A percentile compares a stretch with the other conserved stretches of the same genome.
These are phyloP conservation scores for Physcia stellaris DNA, from an alignment of 495 filamentous ascomycete species.

Conservation along the genomic window DNA sequence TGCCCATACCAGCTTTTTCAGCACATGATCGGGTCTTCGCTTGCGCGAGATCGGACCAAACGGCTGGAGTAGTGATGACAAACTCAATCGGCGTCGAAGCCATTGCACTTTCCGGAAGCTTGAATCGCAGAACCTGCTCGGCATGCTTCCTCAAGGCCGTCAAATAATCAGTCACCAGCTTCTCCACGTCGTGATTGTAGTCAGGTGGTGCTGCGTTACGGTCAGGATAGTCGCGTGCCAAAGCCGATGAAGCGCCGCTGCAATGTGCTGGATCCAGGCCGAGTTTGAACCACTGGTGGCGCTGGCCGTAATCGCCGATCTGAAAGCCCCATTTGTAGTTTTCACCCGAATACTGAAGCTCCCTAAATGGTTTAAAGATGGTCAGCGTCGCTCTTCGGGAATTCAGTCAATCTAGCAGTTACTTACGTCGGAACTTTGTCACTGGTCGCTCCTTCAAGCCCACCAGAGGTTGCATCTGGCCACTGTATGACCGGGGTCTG, in stretches of 20 bases:
- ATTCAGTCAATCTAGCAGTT: neutral
- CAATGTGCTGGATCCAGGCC: conserved; percentile 19
- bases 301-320: conserved; percentile 27
- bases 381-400: neutral
- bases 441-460: conserved; percentile 22
- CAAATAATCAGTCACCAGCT: conserved; percentile 59
- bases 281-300: conserved; percentile 43
- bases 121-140: conserved; percentile 16
- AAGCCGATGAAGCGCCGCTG: conserved; percentile 9
- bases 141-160: conserved; percentile 24
- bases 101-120: conserved; percentile 51
- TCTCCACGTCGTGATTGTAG: conserved; percentile 45
- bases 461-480: conserved; percentile 16
- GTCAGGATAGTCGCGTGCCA: conserved; percentile 10
- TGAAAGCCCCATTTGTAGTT: conserved; percentile 37
- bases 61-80: conserved; percentile 46
- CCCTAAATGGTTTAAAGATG: conserved; percentile 7
- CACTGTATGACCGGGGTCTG: conserved; percentile 17
- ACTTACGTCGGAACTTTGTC: conserved; percentile 26
- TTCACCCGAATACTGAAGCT: conserved; percentile 24
- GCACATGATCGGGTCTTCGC: conserved; percentile 50
- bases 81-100: conserved; percentile 49
- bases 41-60: conserved; percentile 68
- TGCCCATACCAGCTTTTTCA: conserved; percentile 54
- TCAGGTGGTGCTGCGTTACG: conserved; percentile 11